A percentile compares a stretch with the other conserved stretches of the same genome.
phyloP scores from a whole-genome alignment of 2,329 filamentous ascomycete species.

The Peltaster fructicola region DNA sequence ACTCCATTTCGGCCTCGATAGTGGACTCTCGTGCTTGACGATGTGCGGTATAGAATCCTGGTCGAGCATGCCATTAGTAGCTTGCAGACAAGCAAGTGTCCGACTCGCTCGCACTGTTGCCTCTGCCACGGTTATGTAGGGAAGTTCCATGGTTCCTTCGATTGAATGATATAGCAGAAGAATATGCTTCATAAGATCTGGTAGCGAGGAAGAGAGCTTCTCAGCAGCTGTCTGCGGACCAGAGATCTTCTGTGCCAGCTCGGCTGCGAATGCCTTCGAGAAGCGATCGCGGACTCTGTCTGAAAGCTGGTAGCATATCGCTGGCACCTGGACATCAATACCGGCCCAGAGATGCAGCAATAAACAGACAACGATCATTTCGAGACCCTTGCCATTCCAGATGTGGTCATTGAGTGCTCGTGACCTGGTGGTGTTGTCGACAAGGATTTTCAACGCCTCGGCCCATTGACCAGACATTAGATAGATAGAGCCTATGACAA shows the following conservation, averaged over 20 bases:
- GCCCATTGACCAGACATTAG: constrained; percentile 79
- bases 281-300: too few species aligned
- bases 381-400: constrained; percentile 94
- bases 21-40: constrained; percentile 12
- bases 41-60: constrained; percentile 34
- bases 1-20: not conserved
- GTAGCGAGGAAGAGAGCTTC: constrained; percentile 41
- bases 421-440: constrained; percentile 60
- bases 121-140: constrained; percentile 54
- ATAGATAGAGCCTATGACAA: constrained; percentile 71
- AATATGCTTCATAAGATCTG: constrained; percentile 60
- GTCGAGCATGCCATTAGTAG: constrained; percentile 45
- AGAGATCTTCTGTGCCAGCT: constrained; percentile 10
- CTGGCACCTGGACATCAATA: constrained; percentile 56
- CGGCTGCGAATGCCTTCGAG: constrained; percentile 9
- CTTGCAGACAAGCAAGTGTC: constrained; percentile 48
- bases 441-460: constrained; percentile 69
- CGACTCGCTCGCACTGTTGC: constrained; percentile 57
- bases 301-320: constrained; percentile 15
- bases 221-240: constrained; percentile 6
- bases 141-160: constrained; percentile 45
- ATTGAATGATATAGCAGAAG: constrained; percentile 51
- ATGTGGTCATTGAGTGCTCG: constrained; percentile 73
- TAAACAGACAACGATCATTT: constrained; percentile 68
- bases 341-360: constrained; percentile 71